phyloP scores from a whole-genome alignment of 2,329 filamentous ascomycete species.

The Aspergillus neotritici region DNA sequence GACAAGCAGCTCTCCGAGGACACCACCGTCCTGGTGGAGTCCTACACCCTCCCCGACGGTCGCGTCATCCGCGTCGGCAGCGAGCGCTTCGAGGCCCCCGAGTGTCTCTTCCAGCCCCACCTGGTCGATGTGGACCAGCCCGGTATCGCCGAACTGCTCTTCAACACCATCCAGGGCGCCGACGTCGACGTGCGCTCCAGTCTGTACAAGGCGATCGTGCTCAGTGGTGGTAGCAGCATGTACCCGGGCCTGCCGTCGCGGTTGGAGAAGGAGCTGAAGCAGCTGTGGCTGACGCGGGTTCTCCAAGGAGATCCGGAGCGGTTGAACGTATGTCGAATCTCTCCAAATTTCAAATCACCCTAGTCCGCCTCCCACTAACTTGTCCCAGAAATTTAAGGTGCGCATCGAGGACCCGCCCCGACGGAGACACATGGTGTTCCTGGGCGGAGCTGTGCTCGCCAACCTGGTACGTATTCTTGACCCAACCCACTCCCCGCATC shows the following conservation, averaged over 20 bases:
- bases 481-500: background rate
- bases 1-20: conserved; percentile 96
- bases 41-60: conserved; percentile 93
- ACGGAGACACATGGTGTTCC: conserved; percentile 98
- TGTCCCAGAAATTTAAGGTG: conserved; percentile 86
- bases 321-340: conserved; percentile 54
- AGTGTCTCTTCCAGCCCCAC: conserved; percentile 97
- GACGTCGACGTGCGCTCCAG: conserved; percentile 92
- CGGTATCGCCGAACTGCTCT: conserved; percentile 92
- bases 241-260: conserved; percentile 92
- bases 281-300: conserved; percentile 92
- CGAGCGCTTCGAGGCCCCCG: conserved; percentile 95
- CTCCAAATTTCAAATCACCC: background rate
- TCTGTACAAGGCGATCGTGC: conserved; percentile 93
- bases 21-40: conserved; percentile 93
- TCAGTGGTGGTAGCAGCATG: conserved; percentile 97
- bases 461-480: conserved; percentile 62
- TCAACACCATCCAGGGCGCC: conserved; percentile 96
- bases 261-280: conserved; percentile 97
- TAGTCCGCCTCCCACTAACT: background rate
- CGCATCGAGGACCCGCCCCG: conserved; percentile 96
- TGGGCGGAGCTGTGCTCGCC: conserved; percentile 90
- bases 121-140: conserved; percentile 96
- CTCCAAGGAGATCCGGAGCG: conserved; percentile 87
- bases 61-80: conserved; percentile 93